A percentile compares a stretch with the other conserved stretches of the same genome.
These are phyloP conservation scores for Asterochloris sp. DNA, from an alignment of 139 green algal species.

Conservation along the genomic window DNA sequence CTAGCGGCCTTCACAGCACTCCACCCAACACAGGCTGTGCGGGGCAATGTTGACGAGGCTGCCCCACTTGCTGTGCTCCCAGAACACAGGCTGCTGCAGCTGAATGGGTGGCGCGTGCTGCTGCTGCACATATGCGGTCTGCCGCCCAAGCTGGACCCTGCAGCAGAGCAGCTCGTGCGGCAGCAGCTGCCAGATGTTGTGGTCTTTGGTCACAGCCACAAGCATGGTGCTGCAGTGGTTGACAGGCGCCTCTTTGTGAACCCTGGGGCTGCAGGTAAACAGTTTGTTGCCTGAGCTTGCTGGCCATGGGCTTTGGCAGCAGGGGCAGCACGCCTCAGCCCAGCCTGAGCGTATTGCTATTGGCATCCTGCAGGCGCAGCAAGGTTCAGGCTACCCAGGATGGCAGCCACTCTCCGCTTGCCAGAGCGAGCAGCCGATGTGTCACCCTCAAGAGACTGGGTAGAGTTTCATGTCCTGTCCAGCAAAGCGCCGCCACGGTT, in stretches of 20 bases:
- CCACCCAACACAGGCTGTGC: conserved; percentile 9
- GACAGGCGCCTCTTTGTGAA: conserved; percentile 24
- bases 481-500: too few species aligned
- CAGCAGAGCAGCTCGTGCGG: conserved; percentile 15
- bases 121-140: conserved; percentile 29
- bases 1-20: not conserved
- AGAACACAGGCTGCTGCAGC: conserved; percentile 14
- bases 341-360: not conserved
- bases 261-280: conserved; percentile 32
- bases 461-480: too few species aligned
- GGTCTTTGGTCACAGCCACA: conserved; percentile 42
- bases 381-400: conserved; percentile 33
- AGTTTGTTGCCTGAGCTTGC: not conserved
- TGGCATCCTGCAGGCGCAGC: conserved; percentile 24
- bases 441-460: too few species aligned
- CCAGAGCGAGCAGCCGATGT: not conserved
- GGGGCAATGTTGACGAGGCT: conserved; percentile 35
- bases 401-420: conserved; percentile 23
- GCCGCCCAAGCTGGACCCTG: conserved; percentile 19
- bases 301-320: not conserved
- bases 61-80: not conserved
- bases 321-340: not conserved
- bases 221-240: not conserved
- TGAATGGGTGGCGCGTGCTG: conserved; percentile 30
- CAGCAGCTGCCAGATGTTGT: conserved; percentile 27